Percentiles rank a stretch among this genome's conserved stretches.
These are phyloP conservation scores for Apiotrichum domesticum DNA, from an alignment of 1,284 basidiomycete species.

Conservation along the genomic window DNA sequence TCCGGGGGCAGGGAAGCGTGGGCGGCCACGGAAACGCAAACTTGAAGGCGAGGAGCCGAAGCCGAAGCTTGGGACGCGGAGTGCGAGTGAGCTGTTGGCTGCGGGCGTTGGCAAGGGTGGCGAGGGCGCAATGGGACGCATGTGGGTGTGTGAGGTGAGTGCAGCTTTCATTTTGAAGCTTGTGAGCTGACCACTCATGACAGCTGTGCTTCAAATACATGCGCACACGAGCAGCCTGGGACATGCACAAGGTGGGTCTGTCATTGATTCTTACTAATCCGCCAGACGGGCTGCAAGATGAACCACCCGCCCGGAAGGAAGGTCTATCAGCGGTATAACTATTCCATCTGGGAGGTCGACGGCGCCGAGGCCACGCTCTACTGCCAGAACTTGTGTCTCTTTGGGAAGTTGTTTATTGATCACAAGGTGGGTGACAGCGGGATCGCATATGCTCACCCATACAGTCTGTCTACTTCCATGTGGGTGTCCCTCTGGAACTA, in stretches of 20 bases:
- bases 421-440: slow-evolving; percentile 56
- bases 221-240: slow-evolving; percentile 64
- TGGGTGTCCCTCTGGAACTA: slow-evolving; percentile 30
- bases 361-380: slow-evolving; percentile 81
- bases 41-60: not conserved
- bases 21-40: not conserved
- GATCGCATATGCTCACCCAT: slow-evolving; percentile 1
- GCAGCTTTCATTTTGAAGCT: not conserved
- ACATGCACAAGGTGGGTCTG: slow-evolving; percentile 62
- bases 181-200: not conserved
- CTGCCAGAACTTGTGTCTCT: slow-evolving; percentile 89
- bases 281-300: slow-evolving; percentile 63
- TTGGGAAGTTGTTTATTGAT: slow-evolving; percentile 98
- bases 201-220: slow-evolving; percentile 93
- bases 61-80: slow-evolving; percentile 22
- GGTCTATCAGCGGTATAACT: slow-evolving; percentile 84
- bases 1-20: slow-evolving; percentile 46
- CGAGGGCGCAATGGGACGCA: slow-evolving; percentile 35
- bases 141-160: slow-evolving; percentile 47
- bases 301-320: slow-evolving; percentile 78
- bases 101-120: slow-evolving; percentile 57
- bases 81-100: slow-evolving; percentile 64
- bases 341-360: slow-evolving; percentile 93
- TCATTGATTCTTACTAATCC: too few relatives aligned
- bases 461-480: slow-evolving; percentile 82